Evolutionary conservation across 768 basidiomycete genomes (phyloP).

Genomic region (Austroboletus eburneus): DNA sequence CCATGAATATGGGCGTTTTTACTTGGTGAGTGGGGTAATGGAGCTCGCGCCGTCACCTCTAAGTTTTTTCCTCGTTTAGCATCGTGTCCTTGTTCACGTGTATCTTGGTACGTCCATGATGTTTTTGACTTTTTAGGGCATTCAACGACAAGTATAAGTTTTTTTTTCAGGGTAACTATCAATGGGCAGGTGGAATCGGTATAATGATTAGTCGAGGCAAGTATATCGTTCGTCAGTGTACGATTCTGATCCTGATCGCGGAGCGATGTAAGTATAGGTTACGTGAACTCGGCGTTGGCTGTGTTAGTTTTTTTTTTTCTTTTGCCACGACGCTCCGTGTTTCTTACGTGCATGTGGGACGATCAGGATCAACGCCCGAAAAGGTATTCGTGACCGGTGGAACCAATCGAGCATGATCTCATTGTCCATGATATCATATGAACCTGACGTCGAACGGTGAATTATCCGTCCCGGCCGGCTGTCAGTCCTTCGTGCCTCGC

Average conservation of each 20-base stretch:
- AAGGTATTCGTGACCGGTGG: not conserved
- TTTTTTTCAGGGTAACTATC: not conserved
- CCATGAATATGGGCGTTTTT: constrained; percentile 8
- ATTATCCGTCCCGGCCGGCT: no score
- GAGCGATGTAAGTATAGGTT: constrained; percentile 5
- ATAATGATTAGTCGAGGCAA: constrained; percentile 4
- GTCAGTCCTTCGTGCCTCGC: no score
- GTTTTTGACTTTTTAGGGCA: not conserved
- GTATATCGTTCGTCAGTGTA: not conserved
- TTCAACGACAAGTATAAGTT: not conserved
- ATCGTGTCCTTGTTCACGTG: not conserved
- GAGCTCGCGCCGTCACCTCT: not conserved
- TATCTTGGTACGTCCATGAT: constrained; percentile 4
- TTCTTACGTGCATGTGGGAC: not conserved
- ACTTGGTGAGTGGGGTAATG: constrained; percentile 5
- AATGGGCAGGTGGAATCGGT: constrained; percentile 1
- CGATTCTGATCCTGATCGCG: not conserved
- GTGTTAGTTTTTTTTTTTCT: constrained; percentile 3
- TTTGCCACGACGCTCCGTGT: not conserved
- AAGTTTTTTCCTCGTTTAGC: not conserved
- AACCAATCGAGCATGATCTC: no score
- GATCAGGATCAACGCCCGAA: not conserved
- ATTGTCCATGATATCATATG: no score
- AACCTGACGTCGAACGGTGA: no score
- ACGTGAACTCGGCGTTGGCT: constrained; percentile 15